Base-by-base conservation (phyloP, 352 stramenopile species). In the Phytopythium boreale region DNA sequence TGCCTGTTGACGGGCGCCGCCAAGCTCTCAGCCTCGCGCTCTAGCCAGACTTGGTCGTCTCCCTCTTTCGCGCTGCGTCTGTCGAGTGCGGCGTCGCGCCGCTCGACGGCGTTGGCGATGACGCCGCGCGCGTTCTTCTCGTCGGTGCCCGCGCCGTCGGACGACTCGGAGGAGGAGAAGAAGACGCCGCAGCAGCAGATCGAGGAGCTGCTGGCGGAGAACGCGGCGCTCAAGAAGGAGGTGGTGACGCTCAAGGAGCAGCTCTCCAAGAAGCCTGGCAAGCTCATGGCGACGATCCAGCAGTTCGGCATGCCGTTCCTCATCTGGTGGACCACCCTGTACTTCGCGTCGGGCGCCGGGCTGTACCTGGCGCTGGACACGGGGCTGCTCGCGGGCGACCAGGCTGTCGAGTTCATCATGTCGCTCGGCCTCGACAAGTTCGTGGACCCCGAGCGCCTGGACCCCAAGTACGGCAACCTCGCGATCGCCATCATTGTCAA, bases 381-480 rank as follows among this genome's bases (percentile, higher is more conserved):
- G 46, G 84, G 82, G 2, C 64, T 91, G 31, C 66, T 95, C 53
- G 80, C 88, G 19, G 83, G 88, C 51, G 66, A 78, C n/a, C 82
- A 89, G 50, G 87, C 88, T 59, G 92, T 96, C 52, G 80, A 97
- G 58, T 85, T 93, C 49, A 77, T 96, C 62, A 88, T 90, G 74
- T 77, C 79, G 52, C 74, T 96, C 26, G 88, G 88, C 0, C 72
- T 95, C 24, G 88, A 96, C 71, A 75, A 76, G 43, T 76, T 88
- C 63, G 82, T 96, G 51, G 87, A 95, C 70, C 72, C 87, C 9
- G 67, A 76, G 58, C 72, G 71, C 29, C 68, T 97, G 17, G 85
- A 96, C 77, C 89, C 89, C 39, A 92, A 78, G 52, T 88, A 96
- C 65, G 87, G 88, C 44, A 96, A 96, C 74, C 83, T 95, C 37